A percentile compares a stretch with the other conserved stretches of the same genome.
Conservation (phyloP, 768 basidiomycete genomes). For the Boletus fagicola region DNA sequence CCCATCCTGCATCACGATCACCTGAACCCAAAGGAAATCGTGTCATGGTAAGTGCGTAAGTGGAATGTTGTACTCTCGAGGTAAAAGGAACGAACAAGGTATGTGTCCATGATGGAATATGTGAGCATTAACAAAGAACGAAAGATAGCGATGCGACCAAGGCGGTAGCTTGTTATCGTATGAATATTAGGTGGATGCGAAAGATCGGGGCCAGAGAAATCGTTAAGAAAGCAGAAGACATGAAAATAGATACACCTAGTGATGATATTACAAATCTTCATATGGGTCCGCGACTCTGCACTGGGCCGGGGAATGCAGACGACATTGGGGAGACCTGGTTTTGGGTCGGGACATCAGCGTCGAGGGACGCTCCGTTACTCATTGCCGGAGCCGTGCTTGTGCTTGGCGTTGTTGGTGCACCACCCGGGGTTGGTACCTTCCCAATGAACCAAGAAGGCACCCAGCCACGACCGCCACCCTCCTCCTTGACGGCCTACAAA, state of each 20-base stretch:
- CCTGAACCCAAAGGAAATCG: conserved; percentile 13
- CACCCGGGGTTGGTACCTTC: conserved; percentile 57
- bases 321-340: conserved; percentile 74
- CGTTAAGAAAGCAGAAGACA: conserved; percentile 14
- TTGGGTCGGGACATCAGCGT: conserved; percentile 43
- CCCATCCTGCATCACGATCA: conserved; percentile 11
- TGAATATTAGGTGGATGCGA: conserved; percentile 22
- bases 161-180: conserved; percentile 17
- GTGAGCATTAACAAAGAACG: conserved; percentile 30
- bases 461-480: conserved; percentile 93
- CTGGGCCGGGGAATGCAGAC: conserved; percentile 64
- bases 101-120: conserved; percentile 17
- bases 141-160: conserved; percentile 26
- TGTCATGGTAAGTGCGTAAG: conserved; percentile 19
- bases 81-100: conserved; percentile 10
- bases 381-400: conserved; percentile 41
- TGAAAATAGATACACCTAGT: conserved; percentile 25
- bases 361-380: conserved; percentile 30
- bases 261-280: conserved; percentile 17
- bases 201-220: conserved; percentile 19
- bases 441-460: conserved; percentile 98
- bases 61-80: conserved; percentile 11
- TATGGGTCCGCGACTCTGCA: conserved; percentile 23
- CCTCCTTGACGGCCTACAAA: conserved; percentile 84
- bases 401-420: conserved; percentile 48